Evolutionary conservation across 2,329 filamentous ascomycete species (phyloP).

Genomic region (Mariannaea sp.): DNA sequence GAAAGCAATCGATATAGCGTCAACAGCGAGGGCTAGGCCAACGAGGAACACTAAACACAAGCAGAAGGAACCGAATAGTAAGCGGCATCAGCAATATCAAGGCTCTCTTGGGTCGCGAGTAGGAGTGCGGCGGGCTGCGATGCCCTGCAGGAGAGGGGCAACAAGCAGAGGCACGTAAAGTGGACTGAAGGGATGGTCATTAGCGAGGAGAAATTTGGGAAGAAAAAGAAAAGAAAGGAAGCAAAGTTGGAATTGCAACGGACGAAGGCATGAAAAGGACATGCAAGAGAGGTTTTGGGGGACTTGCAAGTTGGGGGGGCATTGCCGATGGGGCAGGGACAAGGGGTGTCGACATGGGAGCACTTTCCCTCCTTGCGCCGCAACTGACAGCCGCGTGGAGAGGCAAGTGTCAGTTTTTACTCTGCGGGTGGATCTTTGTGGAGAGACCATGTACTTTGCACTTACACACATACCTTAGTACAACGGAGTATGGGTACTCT

Average conservation of each 20-base stretch:
- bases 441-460: constrained; percentile 8
- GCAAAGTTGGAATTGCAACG: background rate
- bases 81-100: background rate
- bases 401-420: constrained; percentile 16
- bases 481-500: too few species aligned
- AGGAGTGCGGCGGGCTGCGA: constrained; percentile 13
- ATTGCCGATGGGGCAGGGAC: constrained; percentile 37
- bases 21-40: too few species aligned
- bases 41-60: too few species aligned
- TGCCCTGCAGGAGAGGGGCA: background rate
- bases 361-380: constrained; percentile 30
- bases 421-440: constrained; percentile 15
- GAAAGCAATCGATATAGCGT: too few species aligned
- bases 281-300: constrained; percentile 6
- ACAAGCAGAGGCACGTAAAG: background rate
- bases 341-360: constrained; percentile 22
- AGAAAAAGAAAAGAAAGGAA: background rate
- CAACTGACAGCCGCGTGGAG: constrained; percentile 24
- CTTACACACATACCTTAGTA: too few species aligned
- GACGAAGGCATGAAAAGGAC: constrained; percentile 3
- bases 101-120: background rate
- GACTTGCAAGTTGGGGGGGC: constrained; percentile 30
- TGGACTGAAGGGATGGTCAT: background rate
- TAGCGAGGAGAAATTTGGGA: background rate
- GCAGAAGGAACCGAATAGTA: too few species aligned